Percentiles rank a stretch among this genome's conserved stretches.
These are phyloP conservation scores for Dactylonectria estremocensis DNA, from an alignment of 2,329 filamentous ascomycete species.

Conservation along the genomic window DNA sequence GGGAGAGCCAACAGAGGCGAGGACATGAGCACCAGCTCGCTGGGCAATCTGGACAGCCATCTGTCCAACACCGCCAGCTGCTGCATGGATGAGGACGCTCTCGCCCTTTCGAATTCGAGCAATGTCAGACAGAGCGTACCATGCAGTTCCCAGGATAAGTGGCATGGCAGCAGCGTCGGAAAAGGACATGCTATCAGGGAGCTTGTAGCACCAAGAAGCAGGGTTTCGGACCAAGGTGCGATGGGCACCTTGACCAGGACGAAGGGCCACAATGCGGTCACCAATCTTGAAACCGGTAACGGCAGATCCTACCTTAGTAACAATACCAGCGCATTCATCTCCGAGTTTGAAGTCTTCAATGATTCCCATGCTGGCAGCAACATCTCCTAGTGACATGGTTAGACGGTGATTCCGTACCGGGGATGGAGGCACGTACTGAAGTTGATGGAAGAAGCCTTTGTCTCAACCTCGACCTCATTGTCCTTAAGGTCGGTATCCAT, in stretches of 20 bases:
- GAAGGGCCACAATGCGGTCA: conserved; percentile 25
- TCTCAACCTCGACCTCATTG: conserved; percentile 31
- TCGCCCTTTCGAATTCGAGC: conserved; percentile 32
- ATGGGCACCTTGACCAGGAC: conserved; percentile 37
- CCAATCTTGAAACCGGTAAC: conserved; percentile 25
- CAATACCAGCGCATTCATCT: conserved; percentile 36
- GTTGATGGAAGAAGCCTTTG: conserved; percentile 28
- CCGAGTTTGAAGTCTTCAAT: conserved; percentile 47
- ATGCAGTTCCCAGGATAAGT: conserved; percentile 22
- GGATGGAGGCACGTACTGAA: conserved; percentile 34
- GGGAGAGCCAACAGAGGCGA: conserved; percentile 49
- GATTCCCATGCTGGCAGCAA: conserved; percentile 45
- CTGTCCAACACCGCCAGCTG: conserved; percentile 44
- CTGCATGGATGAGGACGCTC: conserved; percentile 49
- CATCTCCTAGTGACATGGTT: conserved; percentile 32
- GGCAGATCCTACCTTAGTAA: conserved; percentile 31
- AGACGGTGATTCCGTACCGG: conserved; percentile 29
- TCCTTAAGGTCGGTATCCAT: conserved; percentile 25
- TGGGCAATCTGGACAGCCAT: conserved; percentile 48
- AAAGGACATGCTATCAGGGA: conserved; percentile 30
- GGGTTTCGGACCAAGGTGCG: conserved; percentile 50
- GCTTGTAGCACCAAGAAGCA: conserved; percentile 36
- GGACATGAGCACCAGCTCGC: conserved; percentile 46
- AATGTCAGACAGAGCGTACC: conserved; percentile 25
- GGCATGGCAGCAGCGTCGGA: conserved; percentile 26